phyloP scores from a whole-genome alignment of 441 rosid genomes.

The Cnidoscolus chayamansa region DNA sequence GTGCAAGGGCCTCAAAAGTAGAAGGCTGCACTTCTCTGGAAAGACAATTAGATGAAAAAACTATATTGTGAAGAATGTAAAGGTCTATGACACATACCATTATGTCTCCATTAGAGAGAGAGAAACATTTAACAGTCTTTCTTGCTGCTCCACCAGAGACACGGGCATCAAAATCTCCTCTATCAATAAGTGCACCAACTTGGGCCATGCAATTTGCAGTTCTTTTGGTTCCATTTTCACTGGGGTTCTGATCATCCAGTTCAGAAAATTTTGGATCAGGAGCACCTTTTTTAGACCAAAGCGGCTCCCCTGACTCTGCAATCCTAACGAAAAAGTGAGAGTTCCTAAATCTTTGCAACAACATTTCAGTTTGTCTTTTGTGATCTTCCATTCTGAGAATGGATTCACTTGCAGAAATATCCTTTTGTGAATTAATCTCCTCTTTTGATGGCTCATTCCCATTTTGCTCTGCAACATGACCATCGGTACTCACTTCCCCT shows the following conservation, averaged over 20 bases:
- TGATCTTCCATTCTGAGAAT: conserved; percentile 86
- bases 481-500: conserved; percentile 44
- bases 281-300: conserved; percentile 79
- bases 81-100: conserved; percentile 64
- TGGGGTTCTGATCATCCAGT: conserved; percentile 31
- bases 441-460: conserved; percentile 48
- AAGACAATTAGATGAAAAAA: conserved; percentile 7
- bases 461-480: conserved; percentile 41
- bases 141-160: conserved; percentile 88
- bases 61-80: conserved; percentile 18
- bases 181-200: conserved; percentile 66
- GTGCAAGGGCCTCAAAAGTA: background rate
- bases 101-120: conserved; percentile 89
- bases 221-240: conserved; percentile 26
- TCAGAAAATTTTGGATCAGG: conserved; percentile 35
- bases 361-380: conserved; percentile 61
- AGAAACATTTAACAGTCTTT: conserved; percentile 62
- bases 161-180: conserved; percentile 75
- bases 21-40: background rate
- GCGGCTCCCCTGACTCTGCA: conserved; percentile 75
- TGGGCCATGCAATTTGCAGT: conserved; percentile 31
- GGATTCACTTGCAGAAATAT: conserved; percentile 73
- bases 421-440: conserved; percentile 47
- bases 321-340: conserved; percentile 94
- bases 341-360: conserved; percentile 76